Percentiles rank a stretch among this genome's conserved stretches.
These are phyloP conservation scores for Persicaria maculosa DNA, from an alignment of 148 eudicot genomes.

Conservation along the genomic window DNA sequence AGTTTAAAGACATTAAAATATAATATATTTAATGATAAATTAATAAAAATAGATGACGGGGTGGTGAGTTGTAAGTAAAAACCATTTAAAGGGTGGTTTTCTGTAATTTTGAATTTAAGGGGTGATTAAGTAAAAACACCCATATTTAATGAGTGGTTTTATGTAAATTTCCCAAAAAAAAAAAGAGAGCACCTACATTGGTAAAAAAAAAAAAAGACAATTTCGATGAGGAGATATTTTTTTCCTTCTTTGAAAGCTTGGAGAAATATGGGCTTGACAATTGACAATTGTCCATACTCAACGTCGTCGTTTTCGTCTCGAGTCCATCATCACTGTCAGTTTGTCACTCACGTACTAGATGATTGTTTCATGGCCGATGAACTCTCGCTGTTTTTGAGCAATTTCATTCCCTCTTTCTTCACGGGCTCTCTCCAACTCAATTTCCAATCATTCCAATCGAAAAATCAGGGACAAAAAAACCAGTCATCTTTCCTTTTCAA, in stretches of 20 bases:
- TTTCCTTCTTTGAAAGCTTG: not conserved
- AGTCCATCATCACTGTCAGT: conserved; percentile 1
- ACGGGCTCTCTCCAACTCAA: not conserved
- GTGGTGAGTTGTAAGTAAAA: no score
- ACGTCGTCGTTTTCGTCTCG: not conserved
- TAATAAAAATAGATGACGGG: no score
- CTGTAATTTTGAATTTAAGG: no score
- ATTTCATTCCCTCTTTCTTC: conserved; percentile 9
- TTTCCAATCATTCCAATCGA: not conserved
- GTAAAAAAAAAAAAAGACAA: no score
- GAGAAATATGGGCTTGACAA: not conserved
- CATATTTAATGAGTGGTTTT: no score
- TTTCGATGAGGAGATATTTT: no score
- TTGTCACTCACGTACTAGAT: not conserved
- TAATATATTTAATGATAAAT: no score
- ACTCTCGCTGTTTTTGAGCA: not conserved
- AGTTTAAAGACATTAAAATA: no score
- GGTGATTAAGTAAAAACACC: no score
- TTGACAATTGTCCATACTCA: not conserved
- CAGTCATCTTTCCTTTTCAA: not conserved
- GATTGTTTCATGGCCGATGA: conserved; percentile 9
- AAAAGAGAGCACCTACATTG: no score
- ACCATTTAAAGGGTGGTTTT: no score
- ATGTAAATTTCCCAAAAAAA: no score
- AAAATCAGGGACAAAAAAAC: not conserved